Evolutionary conservation across 2,329 filamentous ascomycete species (phyloP), one percentile per base, ranked within the genome.

Genomic region (Thelonectria discophora): DNA sequence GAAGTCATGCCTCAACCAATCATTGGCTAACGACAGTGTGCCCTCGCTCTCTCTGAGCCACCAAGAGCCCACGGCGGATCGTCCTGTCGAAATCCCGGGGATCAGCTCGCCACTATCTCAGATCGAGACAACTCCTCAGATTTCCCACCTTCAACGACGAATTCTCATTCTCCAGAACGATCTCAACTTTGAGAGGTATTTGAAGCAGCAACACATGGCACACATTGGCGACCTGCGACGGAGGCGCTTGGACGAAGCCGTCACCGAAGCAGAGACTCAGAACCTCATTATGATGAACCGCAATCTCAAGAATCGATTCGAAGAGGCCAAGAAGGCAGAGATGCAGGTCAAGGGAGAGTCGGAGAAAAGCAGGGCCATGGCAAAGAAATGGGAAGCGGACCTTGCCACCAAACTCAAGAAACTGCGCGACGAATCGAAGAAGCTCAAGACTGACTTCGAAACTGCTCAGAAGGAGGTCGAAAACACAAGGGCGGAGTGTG

Each of bases 131-230:
- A 70, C 76, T 62, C 73, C 77, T 15, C 78, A 83, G 59, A 70
- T 83, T 27, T 78, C 84, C 1, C 86, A 87, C 65, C 78, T 95
- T 3, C 88, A 92, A 66, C 85, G 90, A 43, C 89, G 93, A 69
- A 85, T 93, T n/a, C 84, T 93, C 55, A 79, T 94, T 2, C 77
- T 95, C 11, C 88, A 90, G 46, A 95, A 94, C 64, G 91, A 95
- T 69, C 81, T 95, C 45, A 91, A 90, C 66, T 95, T 94, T 71
- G 92, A 95, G 74, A 84, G 90, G 24, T 94, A 93, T 75, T 84
- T 94, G 70, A 94, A 94, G 73, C 87, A 93, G 65, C 92, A 95
- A 71, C 92, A 94, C 74, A 86, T 94, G 66, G 86, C 89, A 2
- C 91, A 94, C 61, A 94, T 95, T 72, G 91, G 91, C 1, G 90